These are phyloP conservation scores for Globisporangium ultimum DNA, from an alignment of 352 stramenopile species.

Conservation along the genomic window DNA sequence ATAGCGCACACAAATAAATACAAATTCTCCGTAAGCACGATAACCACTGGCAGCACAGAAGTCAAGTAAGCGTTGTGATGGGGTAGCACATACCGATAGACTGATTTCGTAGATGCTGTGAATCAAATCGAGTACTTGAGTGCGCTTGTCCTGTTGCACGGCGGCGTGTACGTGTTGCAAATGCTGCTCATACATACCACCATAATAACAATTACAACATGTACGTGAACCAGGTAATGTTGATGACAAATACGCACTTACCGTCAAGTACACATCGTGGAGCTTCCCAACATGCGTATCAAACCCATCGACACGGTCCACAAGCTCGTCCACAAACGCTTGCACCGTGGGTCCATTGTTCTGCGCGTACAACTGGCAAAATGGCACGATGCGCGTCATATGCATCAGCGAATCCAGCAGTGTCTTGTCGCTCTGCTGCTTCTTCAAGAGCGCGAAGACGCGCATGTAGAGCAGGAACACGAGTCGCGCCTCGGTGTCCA, in stretches of 20 bases:
- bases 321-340: conserved; percentile 25
- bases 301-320: conserved; percentile 19
- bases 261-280: conserved; percentile 33
- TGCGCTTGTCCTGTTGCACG: conserved; percentile 22
- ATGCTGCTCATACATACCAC: conserved; percentile 22
- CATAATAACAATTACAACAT: neutral
- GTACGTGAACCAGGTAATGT: neutral
- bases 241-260: conserved; percentile 7
- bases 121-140: conserved; percentile 39
- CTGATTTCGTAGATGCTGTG: conserved; percentile 39
- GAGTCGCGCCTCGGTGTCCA: conserved; percentile 9
- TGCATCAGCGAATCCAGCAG: conserved; percentile 39
- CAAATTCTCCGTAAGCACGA: neutral
- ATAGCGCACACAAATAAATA: neutral
- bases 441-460: conserved; percentile 4
- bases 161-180: conserved; percentile 29
- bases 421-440: neutral
- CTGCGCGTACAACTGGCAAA: conserved; percentile 54
- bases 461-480: conserved; percentile 18
- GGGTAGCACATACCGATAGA: conserved; percentile 24
- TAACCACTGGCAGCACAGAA: neutral
- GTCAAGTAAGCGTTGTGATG: neutral
- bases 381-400: conserved; percentile 46
- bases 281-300: conserved; percentile 15
- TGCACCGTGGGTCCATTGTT: conserved; percentile 27